A percentile compares a stretch with the other conserved stretches of the same genome.
Conservation (phyloP, 306 rosid genomes). For the Cercis canadensis region DNA sequence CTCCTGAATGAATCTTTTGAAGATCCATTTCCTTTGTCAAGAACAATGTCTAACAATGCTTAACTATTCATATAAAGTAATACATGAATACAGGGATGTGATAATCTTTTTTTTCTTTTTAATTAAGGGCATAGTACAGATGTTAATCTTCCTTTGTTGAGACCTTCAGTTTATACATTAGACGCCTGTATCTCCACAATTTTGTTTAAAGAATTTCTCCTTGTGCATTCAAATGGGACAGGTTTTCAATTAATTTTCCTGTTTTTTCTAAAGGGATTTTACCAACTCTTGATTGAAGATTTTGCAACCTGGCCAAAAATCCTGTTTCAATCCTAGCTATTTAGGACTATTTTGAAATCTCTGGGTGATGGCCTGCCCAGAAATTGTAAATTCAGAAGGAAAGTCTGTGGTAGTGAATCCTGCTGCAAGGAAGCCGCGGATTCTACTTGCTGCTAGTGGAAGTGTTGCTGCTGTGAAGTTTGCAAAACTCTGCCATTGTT, state of each 20-base stretch:
- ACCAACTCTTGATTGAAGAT: constrained; percentile 32
- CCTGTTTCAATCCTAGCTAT: constrained; percentile 26
- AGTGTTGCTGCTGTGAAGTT: constrained; percentile 75
- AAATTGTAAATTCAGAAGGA: constrained; percentile 42
- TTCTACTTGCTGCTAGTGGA: constrained; percentile 86
- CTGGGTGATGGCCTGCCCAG: constrained; percentile 60
- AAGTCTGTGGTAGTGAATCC: constrained; percentile 41
- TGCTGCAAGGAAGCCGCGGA: constrained; percentile 66
- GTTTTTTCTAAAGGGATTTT: constrained; percentile 21
- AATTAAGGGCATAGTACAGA: not conserved
- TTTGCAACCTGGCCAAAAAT: constrained; percentile 31
- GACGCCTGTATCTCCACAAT: not conserved
- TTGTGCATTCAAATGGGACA: constrained; percentile 5
- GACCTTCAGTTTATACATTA: constrained; percentile 15
- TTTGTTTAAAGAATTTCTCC: constrained; percentile 15
- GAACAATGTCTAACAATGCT: no score
- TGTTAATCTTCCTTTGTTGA: not conserved
- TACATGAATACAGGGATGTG: not conserved
- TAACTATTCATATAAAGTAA: no score
- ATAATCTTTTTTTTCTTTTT: no score
- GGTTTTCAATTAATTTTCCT: constrained; percentile 12
- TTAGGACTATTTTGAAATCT: not conserved
- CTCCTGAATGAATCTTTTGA: no score
- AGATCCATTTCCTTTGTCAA: no score
- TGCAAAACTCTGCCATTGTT: constrained; percentile 56